These are phyloP conservation scores for Fusarium foetens DNA, from an alignment of 2,329 filamentous ascomycete genomes.

Conservation along the genomic window DNA sequence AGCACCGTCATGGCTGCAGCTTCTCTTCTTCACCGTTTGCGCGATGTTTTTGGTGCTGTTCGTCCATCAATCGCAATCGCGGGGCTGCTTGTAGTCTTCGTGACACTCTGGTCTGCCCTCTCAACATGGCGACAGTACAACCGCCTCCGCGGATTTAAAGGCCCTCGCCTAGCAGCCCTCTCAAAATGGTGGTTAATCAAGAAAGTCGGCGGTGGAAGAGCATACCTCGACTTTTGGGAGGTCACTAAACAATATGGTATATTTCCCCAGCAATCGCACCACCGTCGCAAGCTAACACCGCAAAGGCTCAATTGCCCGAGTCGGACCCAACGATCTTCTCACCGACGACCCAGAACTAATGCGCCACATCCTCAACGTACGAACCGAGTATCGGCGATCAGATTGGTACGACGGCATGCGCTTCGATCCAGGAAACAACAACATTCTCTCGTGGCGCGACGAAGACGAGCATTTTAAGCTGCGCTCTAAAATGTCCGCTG, in stretches of 20 bases:
- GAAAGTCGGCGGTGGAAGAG: constrained; percentile 46
- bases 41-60: background rate
- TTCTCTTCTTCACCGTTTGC: background rate
- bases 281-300: background rate
- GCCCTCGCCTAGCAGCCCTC: constrained; percentile 51
- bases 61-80: constrained; percentile 22
- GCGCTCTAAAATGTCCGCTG: constrained; percentile 61
- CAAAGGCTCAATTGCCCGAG: constrained; percentile 51
- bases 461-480: constrained; percentile 56
- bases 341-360: constrained; percentile 54
- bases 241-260: constrained; percentile 51
- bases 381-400: constrained; percentile 49
- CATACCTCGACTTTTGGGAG: constrained; percentile 51
- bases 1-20: constrained; percentile 7
- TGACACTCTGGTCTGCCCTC: constrained; percentile 23
- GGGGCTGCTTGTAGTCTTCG: background rate
- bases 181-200: constrained; percentile 54
- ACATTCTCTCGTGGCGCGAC: constrained; percentile 61
- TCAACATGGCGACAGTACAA: constrained; percentile 46
- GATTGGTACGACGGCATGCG: constrained; percentile 61
- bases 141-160: constrained; percentile 54
- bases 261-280: background rate
- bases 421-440: constrained; percentile 63
- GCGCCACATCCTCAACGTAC: constrained; percentile 48
- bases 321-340: constrained; percentile 55